Evolutionary conservation across 228 moss, liverwort and hornwort genomes (phyloP).

Genomic region (Sphagnum fallax): DNA sequence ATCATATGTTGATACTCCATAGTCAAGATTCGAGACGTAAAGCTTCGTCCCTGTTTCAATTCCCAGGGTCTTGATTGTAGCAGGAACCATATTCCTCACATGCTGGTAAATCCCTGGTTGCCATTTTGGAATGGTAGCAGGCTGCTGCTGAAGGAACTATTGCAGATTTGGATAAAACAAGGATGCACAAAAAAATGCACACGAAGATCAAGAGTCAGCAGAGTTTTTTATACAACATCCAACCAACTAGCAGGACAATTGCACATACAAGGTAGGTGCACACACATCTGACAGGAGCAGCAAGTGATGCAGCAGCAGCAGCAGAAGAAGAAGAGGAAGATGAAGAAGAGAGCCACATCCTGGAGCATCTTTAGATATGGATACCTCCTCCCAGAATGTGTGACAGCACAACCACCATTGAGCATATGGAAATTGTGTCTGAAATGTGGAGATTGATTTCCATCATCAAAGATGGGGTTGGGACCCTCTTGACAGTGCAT

Average conservation of each 20-base stretch:
- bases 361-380: conserved; percentile 84
- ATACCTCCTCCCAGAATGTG: conserved; percentile 98
- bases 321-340: conserved; percentile 10
- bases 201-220: conserved; percentile 24
- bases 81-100: conserved; percentile 67
- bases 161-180: conserved; percentile 39
- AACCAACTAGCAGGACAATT: conserved; percentile 17
- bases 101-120: conserved; percentile 21
- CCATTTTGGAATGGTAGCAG: no score
- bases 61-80: conserved; percentile 40
- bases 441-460: conserved; percentile 79
- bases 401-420: conserved; percentile 57
- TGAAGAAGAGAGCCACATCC: conserved; percentile 72
- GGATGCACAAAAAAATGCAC: conserved; percentile 62
- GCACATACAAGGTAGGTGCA: conserved; percentile 27
- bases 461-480: conserved; percentile 40
- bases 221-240: conserved; percentile 20
- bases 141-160: conserved; percentile 91
- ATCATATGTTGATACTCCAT: conserved; percentile 96
- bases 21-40: conserved; percentile 97
- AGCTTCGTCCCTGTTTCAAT: conserved; percentile 98
- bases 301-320: conserved; percentile 64
- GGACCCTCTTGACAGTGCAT: conserved; percentile 50
- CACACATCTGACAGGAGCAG: no score
- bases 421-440: conserved; percentile 44